Conservation (phyloP, 495 filamentous ascomycete species). For the Filosporella fistucella region DNA sequence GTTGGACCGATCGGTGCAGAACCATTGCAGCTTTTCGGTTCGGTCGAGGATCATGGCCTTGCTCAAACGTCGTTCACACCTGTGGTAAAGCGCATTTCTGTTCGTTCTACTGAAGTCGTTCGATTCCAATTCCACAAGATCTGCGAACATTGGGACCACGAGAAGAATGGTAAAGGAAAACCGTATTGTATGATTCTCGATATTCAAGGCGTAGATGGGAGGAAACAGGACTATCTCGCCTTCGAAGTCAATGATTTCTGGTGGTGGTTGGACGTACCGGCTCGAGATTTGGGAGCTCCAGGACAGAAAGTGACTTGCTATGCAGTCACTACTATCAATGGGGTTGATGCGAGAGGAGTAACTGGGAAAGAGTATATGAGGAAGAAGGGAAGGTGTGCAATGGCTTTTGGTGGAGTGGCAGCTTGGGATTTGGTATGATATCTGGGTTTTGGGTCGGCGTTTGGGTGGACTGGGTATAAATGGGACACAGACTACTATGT, state of each 20-base stretch:
- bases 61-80: constrained; percentile 60
- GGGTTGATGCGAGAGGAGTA: constrained; percentile 62
- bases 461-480: neutral
- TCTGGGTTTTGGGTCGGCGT: neutral
- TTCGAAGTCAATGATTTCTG: constrained; percentile 58
- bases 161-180: constrained; percentile 56
- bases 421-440: constrained; percentile 65
- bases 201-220: constrained; percentile 61
- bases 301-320: constrained; percentile 62
- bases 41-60: constrained; percentile 55
- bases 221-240: constrained; percentile 59
- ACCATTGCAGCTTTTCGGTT: constrained; percentile 36
- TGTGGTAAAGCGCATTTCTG: constrained; percentile 46
- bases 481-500: too few species aligned
- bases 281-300: constrained; percentile 58
- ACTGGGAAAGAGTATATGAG: constrained; percentile 58
- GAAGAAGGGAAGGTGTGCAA: constrained; percentile 47
- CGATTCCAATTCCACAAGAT: constrained; percentile 72
- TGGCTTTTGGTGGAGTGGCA: constrained; percentile 58
- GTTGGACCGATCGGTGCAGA: constrained; percentile 38
- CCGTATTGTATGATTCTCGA: constrained; percentile 62
- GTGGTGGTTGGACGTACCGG: constrained; percentile 71
- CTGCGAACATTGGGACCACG: constrained; percentile 75
- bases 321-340: constrained; percentile 59
- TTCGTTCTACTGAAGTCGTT: constrained; percentile 41